Percentiles rank a stretch among this genome's conserved stretches.
phyloP scores from a whole-genome alignment of 805 yeast genomes.

The Kuraishia cidri region DNA sequence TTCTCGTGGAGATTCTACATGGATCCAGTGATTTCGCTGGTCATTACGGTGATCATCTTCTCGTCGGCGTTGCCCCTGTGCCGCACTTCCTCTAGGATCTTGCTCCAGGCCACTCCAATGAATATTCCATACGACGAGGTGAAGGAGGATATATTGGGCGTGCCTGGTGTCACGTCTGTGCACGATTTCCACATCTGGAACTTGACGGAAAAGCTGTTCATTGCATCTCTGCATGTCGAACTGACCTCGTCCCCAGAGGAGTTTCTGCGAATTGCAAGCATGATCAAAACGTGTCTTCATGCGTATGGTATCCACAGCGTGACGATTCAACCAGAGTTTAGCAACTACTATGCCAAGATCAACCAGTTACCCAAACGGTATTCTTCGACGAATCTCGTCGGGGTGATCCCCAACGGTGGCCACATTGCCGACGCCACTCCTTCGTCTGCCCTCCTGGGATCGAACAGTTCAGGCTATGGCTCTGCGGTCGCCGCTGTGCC shows the following conservation, averaged over 20 bases:
- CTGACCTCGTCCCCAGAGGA: conserved; percentile 54
- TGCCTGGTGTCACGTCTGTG: conserved; percentile 72
- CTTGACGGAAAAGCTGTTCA: conserved; percentile 74
- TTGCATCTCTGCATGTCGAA: conserved; percentile 87
- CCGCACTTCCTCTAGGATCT: conserved; percentile 74
- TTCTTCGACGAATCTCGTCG: conserved; percentile 12
- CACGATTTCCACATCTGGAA: conserved; percentile 98
- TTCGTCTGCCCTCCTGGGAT: too few species aligned
- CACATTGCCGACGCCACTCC: too few species aligned
- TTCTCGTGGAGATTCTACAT: conserved; percentile 79
- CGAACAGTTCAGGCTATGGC: too few species aligned
- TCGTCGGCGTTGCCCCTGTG: conserved; percentile 89
- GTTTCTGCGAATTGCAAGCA: conserved; percentile 62
- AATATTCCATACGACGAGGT: conserved; percentile 70
- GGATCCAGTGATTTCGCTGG: conserved; percentile 80
- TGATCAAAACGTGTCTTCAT: conserved; percentile 73
- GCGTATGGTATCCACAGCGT: conserved; percentile 85
- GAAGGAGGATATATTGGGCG: conserved; percentile 52
- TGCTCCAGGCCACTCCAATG: conserved; percentile 91
- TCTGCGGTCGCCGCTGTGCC: neutral
- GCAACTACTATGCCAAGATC: conserved; percentile 18
- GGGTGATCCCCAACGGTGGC: too few species aligned
- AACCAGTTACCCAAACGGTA: conserved; percentile 19
- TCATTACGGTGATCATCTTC: conserved; percentile 83
- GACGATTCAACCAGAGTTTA: conserved; percentile 93